phyloP scores from a whole-genome alignment of 371 early-diverging fungal species.

The Mucor lusitanicus region DNA sequence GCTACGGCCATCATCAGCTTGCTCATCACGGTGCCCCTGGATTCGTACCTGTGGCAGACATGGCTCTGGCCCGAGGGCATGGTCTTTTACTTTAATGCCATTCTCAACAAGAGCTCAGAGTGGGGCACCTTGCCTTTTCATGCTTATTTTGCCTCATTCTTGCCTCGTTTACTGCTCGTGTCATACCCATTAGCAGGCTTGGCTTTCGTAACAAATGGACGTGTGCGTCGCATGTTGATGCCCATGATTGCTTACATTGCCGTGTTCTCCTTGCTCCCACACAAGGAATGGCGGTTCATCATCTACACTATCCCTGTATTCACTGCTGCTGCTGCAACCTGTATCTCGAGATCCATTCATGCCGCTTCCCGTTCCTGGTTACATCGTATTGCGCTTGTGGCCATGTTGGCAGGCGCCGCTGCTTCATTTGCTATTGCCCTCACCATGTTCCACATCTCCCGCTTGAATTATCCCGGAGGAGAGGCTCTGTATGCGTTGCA shows the following conservation, averaged over 20 bases:
- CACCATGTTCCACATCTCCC: constrained; percentile 64
- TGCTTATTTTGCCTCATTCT: constrained; percentile 67
- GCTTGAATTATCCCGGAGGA: constrained; percentile 91
- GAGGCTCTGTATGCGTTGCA: constrained; percentile 72
- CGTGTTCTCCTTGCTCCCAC: constrained; percentile 78
- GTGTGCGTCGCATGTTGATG: constrained; percentile 55
- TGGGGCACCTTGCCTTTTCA: constrained; percentile 87
- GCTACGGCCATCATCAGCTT: constrained; percentile 45
- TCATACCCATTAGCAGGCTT: constrained; percentile 67
- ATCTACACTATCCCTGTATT: constrained; percentile 85
- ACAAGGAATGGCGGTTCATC: constrained; percentile 98
- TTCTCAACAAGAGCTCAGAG: constrained; percentile 73
- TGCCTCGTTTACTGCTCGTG: constrained; percentile 78
- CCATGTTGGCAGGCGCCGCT: constrained; percentile 24
- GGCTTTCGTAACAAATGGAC: constrained; percentile 40
- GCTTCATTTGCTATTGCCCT: constrained; percentile 42
- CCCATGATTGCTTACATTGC: constrained; percentile 62
- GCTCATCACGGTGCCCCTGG: constrained; percentile 62
- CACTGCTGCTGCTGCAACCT: constrained; percentile 73
- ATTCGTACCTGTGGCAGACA: constrained; percentile 83
- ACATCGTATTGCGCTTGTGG: constrained; percentile 9
- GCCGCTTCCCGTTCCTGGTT: constrained; percentile 15
- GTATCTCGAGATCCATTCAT: constrained; percentile 31
- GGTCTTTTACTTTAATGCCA: constrained; percentile 86
- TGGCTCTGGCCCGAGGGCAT: constrained; percentile 85